phyloP scores from a whole-genome alignment of 768 basidiomycete species.

The Collybia sordida region DNA sequence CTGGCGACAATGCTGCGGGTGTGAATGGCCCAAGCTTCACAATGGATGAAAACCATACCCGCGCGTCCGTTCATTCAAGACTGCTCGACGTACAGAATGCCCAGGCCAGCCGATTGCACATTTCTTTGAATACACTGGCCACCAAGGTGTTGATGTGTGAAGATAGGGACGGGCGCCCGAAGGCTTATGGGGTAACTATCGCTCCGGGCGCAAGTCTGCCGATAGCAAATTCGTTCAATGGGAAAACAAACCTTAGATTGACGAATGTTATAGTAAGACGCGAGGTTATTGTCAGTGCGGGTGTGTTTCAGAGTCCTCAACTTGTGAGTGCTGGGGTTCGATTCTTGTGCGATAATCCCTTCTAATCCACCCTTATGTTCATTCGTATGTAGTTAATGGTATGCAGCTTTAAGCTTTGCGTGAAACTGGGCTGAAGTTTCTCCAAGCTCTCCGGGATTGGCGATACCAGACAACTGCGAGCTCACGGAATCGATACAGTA shows the following conservation, averaged over 20 bases:
- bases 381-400: conserved; percentile 20
- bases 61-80: conserved; percentile 25
- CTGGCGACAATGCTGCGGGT: conserved; percentile 18
- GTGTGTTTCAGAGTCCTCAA: conserved; percentile 27
- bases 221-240: conserved; percentile 25
- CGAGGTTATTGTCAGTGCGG: conserved; percentile 28
- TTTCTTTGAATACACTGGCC: conserved; percentile 24
- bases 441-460: conserved; percentile 34
- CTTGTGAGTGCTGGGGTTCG: conserved; percentile 13
- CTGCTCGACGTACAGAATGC: conserved; percentile 14
- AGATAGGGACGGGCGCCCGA: conserved; percentile 3
- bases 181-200: conserved; percentile 25
- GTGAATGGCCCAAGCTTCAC: conserved; percentile 19
- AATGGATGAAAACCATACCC: conserved; percentile 20
- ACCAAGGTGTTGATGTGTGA: conserved; percentile 23
- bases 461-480: conserved; percentile 19
- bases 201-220: conserved; percentile 22
- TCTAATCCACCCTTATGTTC: background rate
- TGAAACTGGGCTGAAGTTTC: background rate
- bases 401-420: background rate
- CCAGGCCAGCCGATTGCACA: conserved; percentile 12
- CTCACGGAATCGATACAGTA: conserved; percentile 24
- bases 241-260: conserved; percentile 15
- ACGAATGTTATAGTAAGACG: conserved; percentile 19
- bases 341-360: background rate